phyloP scores from a whole-genome alignment of 179 eudicot species.

The Carnegiea gigantea region DNA sequence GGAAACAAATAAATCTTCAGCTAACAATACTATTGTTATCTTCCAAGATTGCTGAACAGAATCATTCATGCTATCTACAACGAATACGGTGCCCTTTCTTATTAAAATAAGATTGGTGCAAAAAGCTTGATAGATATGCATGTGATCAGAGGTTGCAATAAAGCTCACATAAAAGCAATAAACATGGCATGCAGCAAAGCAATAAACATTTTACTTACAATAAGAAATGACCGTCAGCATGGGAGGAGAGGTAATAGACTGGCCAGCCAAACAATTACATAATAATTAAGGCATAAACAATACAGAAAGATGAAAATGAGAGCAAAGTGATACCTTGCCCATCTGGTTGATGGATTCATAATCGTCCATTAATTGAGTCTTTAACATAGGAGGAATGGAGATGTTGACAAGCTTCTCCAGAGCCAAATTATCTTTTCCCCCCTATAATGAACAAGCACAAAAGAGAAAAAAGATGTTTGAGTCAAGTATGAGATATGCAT shows the following conservation, averaged over 20 bases:
- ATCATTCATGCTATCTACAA: not conserved
- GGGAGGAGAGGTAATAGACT: not conserved
- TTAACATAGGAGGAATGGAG: slow-evolving; percentile 56
- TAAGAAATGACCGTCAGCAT: not conserved
- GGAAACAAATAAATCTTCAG: not conserved
- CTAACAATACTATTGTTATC: not conserved
- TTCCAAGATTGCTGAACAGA: not conserved
- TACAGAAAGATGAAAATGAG: not conserved
- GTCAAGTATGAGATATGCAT: not conserved
- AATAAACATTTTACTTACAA: not conserved
- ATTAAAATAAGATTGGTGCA: not conserved
- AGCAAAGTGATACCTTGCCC: slow-evolving; percentile 50
- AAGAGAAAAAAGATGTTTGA: not conserved
- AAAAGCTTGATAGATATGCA: not conserved
- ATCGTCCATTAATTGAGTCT: slow-evolving; percentile 65
- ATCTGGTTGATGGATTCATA: slow-evolving; percentile 49
- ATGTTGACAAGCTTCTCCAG: slow-evolving; percentile 44
- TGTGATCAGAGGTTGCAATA: not conserved
- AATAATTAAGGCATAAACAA: not conserved
- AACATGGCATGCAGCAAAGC: not conserved
- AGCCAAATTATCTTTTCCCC: slow-evolving; percentile 35
- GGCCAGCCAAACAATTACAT: not conserved
- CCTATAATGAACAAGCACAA: slow-evolving; percentile 14
- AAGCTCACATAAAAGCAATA: not conserved
- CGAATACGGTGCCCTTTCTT: not conserved